phyloP scores from a whole-genome alignment of 768 basidiomycete species.

The Russula sp. region DNA sequence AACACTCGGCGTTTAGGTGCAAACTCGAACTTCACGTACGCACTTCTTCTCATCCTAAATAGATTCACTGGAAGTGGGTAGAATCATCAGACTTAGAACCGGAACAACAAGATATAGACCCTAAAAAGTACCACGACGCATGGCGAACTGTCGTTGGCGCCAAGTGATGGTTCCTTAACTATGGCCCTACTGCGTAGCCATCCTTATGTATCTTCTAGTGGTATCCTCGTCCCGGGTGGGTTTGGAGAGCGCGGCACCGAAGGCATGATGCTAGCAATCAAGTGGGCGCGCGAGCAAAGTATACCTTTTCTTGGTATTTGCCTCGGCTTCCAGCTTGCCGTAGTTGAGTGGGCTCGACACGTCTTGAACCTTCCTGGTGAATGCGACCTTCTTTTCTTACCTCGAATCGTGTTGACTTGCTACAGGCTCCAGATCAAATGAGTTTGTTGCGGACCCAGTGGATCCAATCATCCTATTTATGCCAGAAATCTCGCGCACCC shows the following conservation, averaged over 20 bases:
- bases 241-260: slow-evolving; percentile 92
- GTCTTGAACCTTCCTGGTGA: slow-evolving; percentile 65
- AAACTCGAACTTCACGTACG: too few relatives aligned
- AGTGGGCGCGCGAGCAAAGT: slow-evolving; percentile 93
- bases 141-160: too few relatives aligned
- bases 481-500: slow-evolving; percentile 97
- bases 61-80: too few relatives aligned
- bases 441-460: slow-evolving; percentile 59
- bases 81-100: too few relatives aligned
- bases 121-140: too few relatives aligned
- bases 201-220: too few relatives aligned
- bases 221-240: slow-evolving; percentile 96
- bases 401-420: slow-evolving; percentile 12
- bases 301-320: slow-evolving; percentile 96
- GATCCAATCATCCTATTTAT: slow-evolving; percentile 89
- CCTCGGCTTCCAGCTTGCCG: slow-evolving; percentile 95
- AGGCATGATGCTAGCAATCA: slow-evolving; percentile 98
- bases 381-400: slow-evolving; percentile 20
- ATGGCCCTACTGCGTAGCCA: too few relatives aligned
- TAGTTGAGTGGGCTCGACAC: slow-evolving; percentile 89
- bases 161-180: too few relatives aligned
- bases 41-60: too few relatives aligned
- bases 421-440: slow-evolving; percentile 77
- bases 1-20: too few relatives aligned
- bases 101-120: too few relatives aligned